Evolutionary conservation across 371 early-diverging fungal genomes (phyloP).

Genomic region (Syncephalastrum sp.): DNA sequence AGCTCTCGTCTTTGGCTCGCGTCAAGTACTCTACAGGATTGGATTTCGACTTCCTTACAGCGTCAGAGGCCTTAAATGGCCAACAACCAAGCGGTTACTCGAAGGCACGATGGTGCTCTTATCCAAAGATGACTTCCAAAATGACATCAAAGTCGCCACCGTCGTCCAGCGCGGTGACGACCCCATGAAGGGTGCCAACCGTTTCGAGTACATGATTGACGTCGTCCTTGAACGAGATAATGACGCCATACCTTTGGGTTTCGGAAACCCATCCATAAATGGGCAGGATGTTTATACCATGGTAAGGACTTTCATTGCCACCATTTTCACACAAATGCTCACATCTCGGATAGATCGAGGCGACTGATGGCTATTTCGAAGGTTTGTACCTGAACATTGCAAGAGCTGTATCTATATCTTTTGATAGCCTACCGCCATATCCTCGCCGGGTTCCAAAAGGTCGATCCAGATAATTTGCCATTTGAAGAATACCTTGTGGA

Average conservation of each 20-base stretch:
- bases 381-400: conserved; percentile 13
- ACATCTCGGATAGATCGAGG: conserved; percentile 31
- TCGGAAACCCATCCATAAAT: conserved; percentile 38
- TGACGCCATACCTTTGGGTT: conserved; percentile 37
- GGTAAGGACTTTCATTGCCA: conserved; percentile 9
- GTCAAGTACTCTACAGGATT: conserved; percentile 53
- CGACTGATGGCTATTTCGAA: conserved; percentile 53
- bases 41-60: conserved; percentile 51
- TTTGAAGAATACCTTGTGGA: conserved; percentile 40
- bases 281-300: conserved; percentile 38
- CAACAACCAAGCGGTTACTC: conserved; percentile 56
- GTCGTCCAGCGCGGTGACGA: conserved; percentile 56
- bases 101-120: conserved; percentile 57
- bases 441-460: conserved; percentile 42
- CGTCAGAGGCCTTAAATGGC: conserved; percentile 46
- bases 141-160: conserved; percentile 56
- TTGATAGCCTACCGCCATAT: conserved; percentile 30
- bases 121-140: conserved; percentile 52
- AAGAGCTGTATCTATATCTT: neutral
- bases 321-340: neutral
- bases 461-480: conserved; percentile 35
- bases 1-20: conserved; percentile 49
- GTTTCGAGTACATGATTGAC: conserved; percentile 55
- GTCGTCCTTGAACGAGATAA: conserved; percentile 46
- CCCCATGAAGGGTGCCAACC: conserved; percentile 40